Base-by-base conservation (phyloP, 768 basidiomycete genomes). In the Lactifluus hygrophoroides region DNA sequence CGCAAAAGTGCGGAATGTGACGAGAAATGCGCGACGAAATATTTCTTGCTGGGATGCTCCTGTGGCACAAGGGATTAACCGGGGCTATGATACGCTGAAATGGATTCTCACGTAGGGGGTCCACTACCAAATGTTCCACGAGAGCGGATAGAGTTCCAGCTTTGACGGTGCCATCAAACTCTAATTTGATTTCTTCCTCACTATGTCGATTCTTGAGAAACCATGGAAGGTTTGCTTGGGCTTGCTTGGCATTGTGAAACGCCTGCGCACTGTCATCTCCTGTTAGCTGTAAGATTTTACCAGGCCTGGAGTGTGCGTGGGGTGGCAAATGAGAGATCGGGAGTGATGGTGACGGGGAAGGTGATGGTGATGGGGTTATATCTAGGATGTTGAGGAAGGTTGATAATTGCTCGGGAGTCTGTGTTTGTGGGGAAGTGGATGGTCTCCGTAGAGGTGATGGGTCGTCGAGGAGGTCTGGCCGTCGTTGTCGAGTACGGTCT, bases 1-100 rank as follows among this genome's bases (percentile, higher is more conserved):
- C 25, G 82, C 84, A 68, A 94, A 92, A 0, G 89, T 87, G 53
- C 84, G 78, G 73, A 89, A 91, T 16, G 91, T 94, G 71, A 82
- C 84, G 45, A 94, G 76, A 73, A 95, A 94, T n/a, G 81, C 77
- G 32, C 77, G 74, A 27, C 77, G 75, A 67, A 77, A 86, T 11
- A 68, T 62, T 13, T 68, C 63, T 28, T 69, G 68, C 23, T 67
- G 57, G 30, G 64, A 61, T 50, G 57, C 59, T 17, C 62, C 69
- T 67, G 53, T n/a, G 10, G 10, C 9, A 46, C 14, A 30, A 3
- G 11, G 43, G n/a, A 38, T 54, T 32, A 50, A 47, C 23, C 34
- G 19, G 38, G 49, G n/a, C 32, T 10, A 30, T 23, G 8, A 9
- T 13, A 8, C 11, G 13, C 9, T n/a, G 6, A 43, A 43, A 32